A percentile compares a stretch with the other conserved stretches of the same genome.
Conservation (phyloP, 345 rosid genomes). For the Lepidium didymum region DNA sequence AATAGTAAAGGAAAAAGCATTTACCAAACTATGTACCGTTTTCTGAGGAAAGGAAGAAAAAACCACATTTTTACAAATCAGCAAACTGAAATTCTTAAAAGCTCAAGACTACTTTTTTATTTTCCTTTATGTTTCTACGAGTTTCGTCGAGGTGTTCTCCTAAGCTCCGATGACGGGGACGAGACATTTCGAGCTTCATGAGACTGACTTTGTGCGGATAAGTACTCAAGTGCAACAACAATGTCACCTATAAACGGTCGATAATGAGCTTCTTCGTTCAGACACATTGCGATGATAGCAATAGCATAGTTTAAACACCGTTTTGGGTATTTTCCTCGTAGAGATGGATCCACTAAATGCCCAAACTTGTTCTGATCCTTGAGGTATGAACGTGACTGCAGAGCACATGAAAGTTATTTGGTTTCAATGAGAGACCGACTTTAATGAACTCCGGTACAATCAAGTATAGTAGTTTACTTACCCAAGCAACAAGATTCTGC, state of each 20-base stretch:
- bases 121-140: background rate
- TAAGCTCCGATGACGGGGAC: slow-evolving; percentile 14
- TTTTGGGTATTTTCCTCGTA: slow-evolving; percentile 61
- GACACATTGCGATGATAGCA: slow-evolving; percentile 88
- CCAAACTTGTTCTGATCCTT: slow-evolving; percentile 71
- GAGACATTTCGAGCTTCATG: slow-evolving; percentile 16
- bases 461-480: slow-evolving; percentile 27
- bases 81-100: background rate
- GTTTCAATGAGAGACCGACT: background rate
- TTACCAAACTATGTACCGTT: background rate
- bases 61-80: slow-evolving; percentile 9
- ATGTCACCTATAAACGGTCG: slow-evolving; percentile 82
- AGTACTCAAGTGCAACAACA: slow-evolving; percentile 82
- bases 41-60: no score
- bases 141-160: slow-evolving; percentile 14
- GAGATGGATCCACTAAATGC: slow-evolving; percentile 62
- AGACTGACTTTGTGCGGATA: slow-evolving; percentile 42
- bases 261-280: slow-evolving; percentile 81
- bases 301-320: slow-evolving; percentile 85
- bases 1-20: background rate
- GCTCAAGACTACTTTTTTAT: background rate
- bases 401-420: background rate
- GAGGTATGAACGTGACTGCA: slow-evolving; percentile 63
- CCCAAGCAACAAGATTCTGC: slow-evolving; percentile 87
- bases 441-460: background rate